Evolutionary conservation across 768 basidiomycete species (phyloP).

Genomic region (Leucosporidium creatinivorum): DNA sequence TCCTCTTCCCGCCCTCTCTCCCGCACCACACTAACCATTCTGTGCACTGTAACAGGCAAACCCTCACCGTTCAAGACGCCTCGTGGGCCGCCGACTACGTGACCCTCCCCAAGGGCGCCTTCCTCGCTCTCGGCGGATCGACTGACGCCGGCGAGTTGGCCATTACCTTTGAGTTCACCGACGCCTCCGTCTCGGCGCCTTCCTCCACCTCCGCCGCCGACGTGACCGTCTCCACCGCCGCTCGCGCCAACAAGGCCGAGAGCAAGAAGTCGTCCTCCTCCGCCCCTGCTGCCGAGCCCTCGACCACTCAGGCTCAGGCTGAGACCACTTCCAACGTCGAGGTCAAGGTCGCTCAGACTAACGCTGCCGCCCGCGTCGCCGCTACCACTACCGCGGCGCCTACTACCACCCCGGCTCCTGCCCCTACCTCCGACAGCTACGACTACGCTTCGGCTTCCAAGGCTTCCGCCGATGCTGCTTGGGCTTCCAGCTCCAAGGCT

Average conservation of each 20-base stretch:
- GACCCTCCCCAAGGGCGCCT: slow-evolving; percentile 28
- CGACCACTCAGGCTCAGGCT: too few species aligned
- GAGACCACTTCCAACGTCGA: too few species aligned
- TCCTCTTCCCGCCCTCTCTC: background rate
- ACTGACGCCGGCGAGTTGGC: slow-evolving; percentile 18
- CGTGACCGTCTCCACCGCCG: slow-evolving; percentile 1
- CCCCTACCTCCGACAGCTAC: background rate
- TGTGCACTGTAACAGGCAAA: slow-evolving; percentile 1
- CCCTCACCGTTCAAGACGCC: slow-evolving; percentile 21
- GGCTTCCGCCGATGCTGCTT: slow-evolving; percentile 6
- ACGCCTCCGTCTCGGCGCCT: background rate
- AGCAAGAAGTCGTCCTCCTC: background rate
- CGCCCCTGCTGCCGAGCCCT: background rate
- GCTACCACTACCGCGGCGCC: too few species aligned
- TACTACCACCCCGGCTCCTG: background rate
- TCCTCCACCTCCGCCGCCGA: slow-evolving; percentile 1
- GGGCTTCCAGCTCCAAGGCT: background rate
- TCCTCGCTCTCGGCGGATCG: slow-evolving; percentile 14
- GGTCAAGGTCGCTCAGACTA: too few species aligned
- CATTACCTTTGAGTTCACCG: slow-evolving; percentile 18
- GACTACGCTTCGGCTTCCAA: slow-evolving; percentile 1
- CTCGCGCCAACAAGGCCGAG: slow-evolving; percentile 5
- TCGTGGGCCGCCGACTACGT: slow-evolving; percentile 23
- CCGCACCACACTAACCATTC: background rate
- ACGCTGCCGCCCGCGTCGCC: too few species aligned